Evolutionary conservation across 306 rosid genomes (phyloP), one percentile per base, ranked within the genome.

Genomic region (Lotus japonicus): DNA sequence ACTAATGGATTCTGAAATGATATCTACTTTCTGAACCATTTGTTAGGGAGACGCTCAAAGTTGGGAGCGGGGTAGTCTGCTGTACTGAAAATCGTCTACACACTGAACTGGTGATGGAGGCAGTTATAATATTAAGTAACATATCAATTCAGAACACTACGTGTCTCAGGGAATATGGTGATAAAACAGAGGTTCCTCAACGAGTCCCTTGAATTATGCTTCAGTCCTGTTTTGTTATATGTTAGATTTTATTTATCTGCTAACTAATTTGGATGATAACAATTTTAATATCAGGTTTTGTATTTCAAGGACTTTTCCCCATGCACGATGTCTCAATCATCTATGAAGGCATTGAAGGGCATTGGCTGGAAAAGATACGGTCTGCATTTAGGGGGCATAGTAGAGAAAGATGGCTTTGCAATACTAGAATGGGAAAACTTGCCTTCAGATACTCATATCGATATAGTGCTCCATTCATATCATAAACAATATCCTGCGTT

Each of bases 361-460:
- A 75, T 84, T 74, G 88, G 79, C 79, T 90, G 98, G 97, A 86
- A 76, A 79, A 77, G 81, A 74, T 88, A 86, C 77, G 98, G 98
- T 57, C 82, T 94, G 81, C 77, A 68, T 52, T 75, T 88, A 74
- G 82, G 68, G 35, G 70, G 72, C 44, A 74, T 81, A n/a, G 73
- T 75, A 69, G 80, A 79, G 79, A 79, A 81, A 75, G 91, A 64
- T 66, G 74, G 82, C 77, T 55, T 38, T 62, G 87, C 86, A 36
- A 50, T 90, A 38, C 65, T 94, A 43, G 86, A 86, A 75, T 94
- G 98, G 99, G 89, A 79, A 77, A 70, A 79, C 75, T 64, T 83
- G 79, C 85, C 84, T 26, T 50, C 79, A 33, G 65, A 79, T 79
- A 64, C 85, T 70, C 92, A 78, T 61, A 80, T 90, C 39, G 86